Conservation (phyloP, 352 stramenopile genomes). For the Pilasporangium apinafurcum region DNA sequence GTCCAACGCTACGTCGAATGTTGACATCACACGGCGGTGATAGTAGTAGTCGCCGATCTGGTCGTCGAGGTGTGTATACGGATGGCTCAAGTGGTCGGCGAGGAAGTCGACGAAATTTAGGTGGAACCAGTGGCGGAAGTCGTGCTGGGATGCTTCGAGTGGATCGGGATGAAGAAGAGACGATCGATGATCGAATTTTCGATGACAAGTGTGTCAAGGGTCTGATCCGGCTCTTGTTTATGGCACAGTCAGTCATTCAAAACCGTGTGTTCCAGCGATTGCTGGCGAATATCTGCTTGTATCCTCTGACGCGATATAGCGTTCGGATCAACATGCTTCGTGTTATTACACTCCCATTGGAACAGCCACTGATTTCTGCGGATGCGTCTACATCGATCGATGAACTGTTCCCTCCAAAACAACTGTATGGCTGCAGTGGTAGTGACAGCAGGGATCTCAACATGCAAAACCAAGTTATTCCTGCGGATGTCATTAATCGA, state of each 20-base stretch:
- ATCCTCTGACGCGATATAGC: constrained; percentile 58
- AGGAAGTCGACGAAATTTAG: constrained; percentile 28
- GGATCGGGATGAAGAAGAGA: constrained; percentile 69
- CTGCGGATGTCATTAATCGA: constrained; percentile 84
- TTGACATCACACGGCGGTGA: constrained; percentile 68
- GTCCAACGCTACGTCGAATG: constrained; percentile 73
- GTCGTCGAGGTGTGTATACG: constrained; percentile 27
- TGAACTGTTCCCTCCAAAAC: constrained; percentile 50
- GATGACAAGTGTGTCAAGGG: constrained; percentile 59
- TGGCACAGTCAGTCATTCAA: constrained; percentile 74
- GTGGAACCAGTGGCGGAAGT: constrained; percentile 12
- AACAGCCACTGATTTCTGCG: constrained; percentile 23
- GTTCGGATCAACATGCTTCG: constrained; percentile 59
- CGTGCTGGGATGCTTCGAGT: constrained; percentile 63
- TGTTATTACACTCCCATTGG: constrained; percentile 49
- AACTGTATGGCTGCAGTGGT: constrained; percentile 48
- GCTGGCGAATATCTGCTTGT: constrained; percentile 73
- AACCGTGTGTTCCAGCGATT: constrained; percentile 79
- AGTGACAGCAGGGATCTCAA: constrained; percentile 6
- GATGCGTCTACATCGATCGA: constrained; percentile 24
- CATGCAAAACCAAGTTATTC: constrained; percentile 22
- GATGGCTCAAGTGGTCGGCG: constrained; percentile 31
- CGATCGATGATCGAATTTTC: constrained; percentile 47
- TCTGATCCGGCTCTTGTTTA: constrained; percentile 71
- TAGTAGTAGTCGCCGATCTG: constrained; percentile 26